These are phyloP conservation scores for Candida patagonica DNA, from an alignment of 805 yeast genomes.

Conservation along the genomic window DNA sequence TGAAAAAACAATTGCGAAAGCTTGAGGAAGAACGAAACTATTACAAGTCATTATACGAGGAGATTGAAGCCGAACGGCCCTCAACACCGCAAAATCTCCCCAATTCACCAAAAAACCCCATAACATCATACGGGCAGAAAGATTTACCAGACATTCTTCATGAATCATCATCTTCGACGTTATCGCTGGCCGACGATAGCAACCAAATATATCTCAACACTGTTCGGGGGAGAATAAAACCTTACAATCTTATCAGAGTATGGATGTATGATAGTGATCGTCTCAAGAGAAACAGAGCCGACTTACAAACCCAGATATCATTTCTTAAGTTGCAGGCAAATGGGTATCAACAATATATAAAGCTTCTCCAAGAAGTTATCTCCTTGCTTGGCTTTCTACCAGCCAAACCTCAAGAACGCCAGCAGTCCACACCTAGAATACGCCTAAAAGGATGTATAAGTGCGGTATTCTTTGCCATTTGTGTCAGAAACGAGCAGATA, in stretches of 20 bases:
- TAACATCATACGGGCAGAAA: too few species aligned
- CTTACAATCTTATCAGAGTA: not conserved
- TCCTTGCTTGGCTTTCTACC: not conserved
- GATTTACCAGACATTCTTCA: too few species aligned
- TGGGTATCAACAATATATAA: constrained; percentile 2
- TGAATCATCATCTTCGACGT: not conserved
- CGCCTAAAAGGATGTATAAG: not conserved
- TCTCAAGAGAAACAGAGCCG: not conserved
- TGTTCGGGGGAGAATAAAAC: constrained; percentile 3
- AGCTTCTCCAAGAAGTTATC: constrained; percentile 1
- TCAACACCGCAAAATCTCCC: too few species aligned
- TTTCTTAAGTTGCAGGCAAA: constrained; percentile 1
- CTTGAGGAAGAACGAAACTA: too few species aligned
- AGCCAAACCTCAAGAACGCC: not conserved
- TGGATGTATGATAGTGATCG: constrained; percentile 2
- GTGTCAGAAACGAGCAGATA: not conserved
- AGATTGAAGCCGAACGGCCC: too few species aligned
- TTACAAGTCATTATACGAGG: too few species aligned
- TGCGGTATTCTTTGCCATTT: not conserved
- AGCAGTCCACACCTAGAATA: not conserved
- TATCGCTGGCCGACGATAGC: not conserved
- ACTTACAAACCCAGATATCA: not conserved
- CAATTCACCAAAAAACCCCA: too few species aligned
- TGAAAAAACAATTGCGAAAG: too few species aligned
- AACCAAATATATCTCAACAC: not conserved